phyloP scores from a whole-genome alignment of 129 eudicot genomes.

The Heracleum sosnowskyi region DNA sequence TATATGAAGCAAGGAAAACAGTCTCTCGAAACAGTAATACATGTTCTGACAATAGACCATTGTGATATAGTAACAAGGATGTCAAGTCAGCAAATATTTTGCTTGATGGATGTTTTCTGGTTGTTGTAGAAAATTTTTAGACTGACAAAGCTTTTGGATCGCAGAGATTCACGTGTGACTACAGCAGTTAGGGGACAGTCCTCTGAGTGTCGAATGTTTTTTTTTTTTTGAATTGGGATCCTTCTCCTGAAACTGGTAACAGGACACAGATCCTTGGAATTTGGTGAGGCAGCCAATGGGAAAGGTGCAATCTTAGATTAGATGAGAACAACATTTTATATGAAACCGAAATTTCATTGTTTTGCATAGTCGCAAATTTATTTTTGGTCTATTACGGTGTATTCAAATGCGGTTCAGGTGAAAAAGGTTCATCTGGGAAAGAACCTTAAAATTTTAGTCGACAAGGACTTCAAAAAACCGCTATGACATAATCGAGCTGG shows the following conservation, averaged over 20 bases:
- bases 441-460: constrained; percentile 56
- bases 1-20: background rate
- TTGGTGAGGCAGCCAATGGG: constrained; percentile 72
- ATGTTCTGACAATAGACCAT: no score
- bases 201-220: constrained; percentile 71
- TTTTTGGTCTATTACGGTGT: background rate
- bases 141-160: no score
- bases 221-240: constrained; percentile 68
- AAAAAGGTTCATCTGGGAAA: constrained; percentile 63
- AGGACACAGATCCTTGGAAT: constrained; percentile 70
- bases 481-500: constrained; percentile 60
- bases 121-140: no score
- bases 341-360: background rate
- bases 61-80: no score
- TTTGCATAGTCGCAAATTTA: background rate
- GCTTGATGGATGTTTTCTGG: no score
- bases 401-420: constrained; percentile 33
- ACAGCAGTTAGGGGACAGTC: constrained; percentile 21
- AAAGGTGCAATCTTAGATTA: constrained; percentile 83
- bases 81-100: no score
- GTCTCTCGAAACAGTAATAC: no score
- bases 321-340: constrained; percentile 26
- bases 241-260: constrained; percentile 75
- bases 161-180: no score
- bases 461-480: constrained; percentile 52